Base-by-base conservation (phyloP, 2,329 filamentous ascomycete genomes). In the Pestalotiopsis fici region DNA sequence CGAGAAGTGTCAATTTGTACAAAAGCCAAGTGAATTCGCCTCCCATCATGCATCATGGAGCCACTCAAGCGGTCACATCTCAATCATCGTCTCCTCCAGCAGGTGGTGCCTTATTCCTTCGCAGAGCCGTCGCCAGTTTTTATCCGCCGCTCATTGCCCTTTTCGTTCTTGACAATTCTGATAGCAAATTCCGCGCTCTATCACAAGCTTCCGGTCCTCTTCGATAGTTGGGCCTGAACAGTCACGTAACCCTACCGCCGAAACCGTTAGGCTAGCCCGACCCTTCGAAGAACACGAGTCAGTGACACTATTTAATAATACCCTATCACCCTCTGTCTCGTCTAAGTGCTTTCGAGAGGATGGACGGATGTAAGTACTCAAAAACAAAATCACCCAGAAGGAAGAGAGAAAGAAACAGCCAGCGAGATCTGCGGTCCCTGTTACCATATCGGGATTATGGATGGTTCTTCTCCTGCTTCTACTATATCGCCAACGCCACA, bases 281-380 rank as follows among this genome's bases (percentile, higher is more conserved):
- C 61, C 18, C 28, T 28, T 64, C 18, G 25, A 13, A n/a, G 25
- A 64, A 23, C 61, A 64, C 61, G 61, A 56, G 61, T 64, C 61
- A 56, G 31, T 55, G 43, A 28, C 61, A 27, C 61, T 21, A 55
- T 64, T 28, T 64, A 28, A 54, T 64, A 54, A 63, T 47, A 64
- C 50, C 59, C 37, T 59, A 55, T 56, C 43, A 23, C 65, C 63
- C 66, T 56, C 54, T 67, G 59, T 65, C 15, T 54, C 27, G 43
- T 50, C 28, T 61, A 35, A 64, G 43, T 60, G 69, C 43, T 21
- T 60, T 69, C 37, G 65, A 71, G 69, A 72, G 6, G 7, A 78
- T 78, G 76, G 76, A 78, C 69, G 74, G 75, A 70, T 70, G 76
- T 78, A 72, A 77, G 76, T 78, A 43, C 43, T 21, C 18, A 7